Conservation (phyloP, 768 basidiomycete genomes). For the Kwoniella heveanensis region DNA sequence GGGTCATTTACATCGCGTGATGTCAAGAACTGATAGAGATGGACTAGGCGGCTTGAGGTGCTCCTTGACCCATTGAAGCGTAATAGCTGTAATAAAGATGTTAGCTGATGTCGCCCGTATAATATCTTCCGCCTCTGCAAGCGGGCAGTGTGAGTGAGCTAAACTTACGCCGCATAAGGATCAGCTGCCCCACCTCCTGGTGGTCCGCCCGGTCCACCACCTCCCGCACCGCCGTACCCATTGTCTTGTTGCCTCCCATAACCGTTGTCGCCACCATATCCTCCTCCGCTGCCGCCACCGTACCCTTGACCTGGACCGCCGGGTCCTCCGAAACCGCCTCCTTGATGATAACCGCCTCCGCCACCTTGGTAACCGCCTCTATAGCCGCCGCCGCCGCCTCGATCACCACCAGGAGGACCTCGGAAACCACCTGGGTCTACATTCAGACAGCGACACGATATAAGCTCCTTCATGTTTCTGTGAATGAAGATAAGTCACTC, state of each 20-base stretch:
- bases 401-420: slow-evolving; percentile 29
- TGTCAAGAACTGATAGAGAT: slow-evolving; percentile 1
- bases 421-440: slow-evolving; percentile 19
- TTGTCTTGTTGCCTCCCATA: slow-evolving; percentile 11
- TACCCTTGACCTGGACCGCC: slow-evolving; percentile 7
- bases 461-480: no score
- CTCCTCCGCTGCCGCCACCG: slow-evolving; percentile 23
- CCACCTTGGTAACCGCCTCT: slow-evolving; percentile 10
- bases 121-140: background rate
- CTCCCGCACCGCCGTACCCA: slow-evolving; percentile 25
- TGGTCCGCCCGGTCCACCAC: slow-evolving; percentile 23
- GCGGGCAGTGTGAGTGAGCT: background rate
- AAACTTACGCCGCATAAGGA: slow-evolving; percentile 53
- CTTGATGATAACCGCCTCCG: slow-evolving; percentile 17
- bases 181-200: slow-evolving; percentile 41
- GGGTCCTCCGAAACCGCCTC: slow-evolving; percentile 8
- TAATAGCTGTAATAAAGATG: slow-evolving; percentile 30
- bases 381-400: slow-evolving; percentile 19
- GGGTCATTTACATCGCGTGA: slow-evolving; percentile 1
- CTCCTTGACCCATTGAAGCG: slow-evolving; percentile 38
- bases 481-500: slow-evolving; percentile 23
- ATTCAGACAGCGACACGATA: no score
- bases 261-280: slow-evolving; percentile 9
- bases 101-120: slow-evolving; percentile 4
- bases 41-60: slow-evolving; percentile 16